These are phyloP conservation scores for Ustilago tritici DNA, from an alignment of 1,284 basidiomycete genomes.

Conservation along the genomic window DNA sequence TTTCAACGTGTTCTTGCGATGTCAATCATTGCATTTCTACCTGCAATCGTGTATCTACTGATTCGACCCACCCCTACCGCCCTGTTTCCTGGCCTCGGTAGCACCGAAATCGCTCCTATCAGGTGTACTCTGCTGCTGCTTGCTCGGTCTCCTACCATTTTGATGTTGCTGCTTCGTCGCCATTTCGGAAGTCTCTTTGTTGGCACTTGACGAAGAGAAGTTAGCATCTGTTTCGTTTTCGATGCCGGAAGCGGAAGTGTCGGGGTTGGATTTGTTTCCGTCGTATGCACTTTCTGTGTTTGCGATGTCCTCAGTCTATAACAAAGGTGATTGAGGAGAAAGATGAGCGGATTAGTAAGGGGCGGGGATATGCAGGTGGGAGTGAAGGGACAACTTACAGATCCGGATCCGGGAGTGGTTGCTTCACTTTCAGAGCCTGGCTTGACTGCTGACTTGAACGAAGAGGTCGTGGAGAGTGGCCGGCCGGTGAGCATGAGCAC, in stretches of 20 bases:
- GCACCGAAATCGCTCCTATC: conserved; percentile 23
- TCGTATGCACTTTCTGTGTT: conserved; percentile 36
- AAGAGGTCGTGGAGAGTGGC: background rate
- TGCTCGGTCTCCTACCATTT: conserved; percentile 7
- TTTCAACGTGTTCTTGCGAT: too few species aligned
- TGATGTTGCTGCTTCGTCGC: conserved; percentile 20
- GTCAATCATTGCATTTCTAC: too few species aligned
- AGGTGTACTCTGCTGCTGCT: conserved; percentile 24
- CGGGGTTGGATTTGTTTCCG: conserved; percentile 16
- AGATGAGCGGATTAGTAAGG: background rate
- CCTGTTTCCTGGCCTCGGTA: conserved; percentile 29
- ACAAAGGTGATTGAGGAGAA: background rate
- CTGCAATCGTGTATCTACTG: background rate
- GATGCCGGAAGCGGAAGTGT: conserved; percentile 21
- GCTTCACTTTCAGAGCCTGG: conserved; percentile 48
- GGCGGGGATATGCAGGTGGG: background rate
- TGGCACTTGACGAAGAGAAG: conserved; percentile 17
- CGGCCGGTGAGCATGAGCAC: background rate
- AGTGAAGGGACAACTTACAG: conserved; percentile 21
- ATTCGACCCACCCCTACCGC: conserved; percentile 11
- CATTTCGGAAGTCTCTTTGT: conserved; percentile 11
- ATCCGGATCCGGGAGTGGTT: conserved; percentile 36
- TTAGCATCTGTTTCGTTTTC: conserved; percentile 28
- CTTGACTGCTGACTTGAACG: conserved; percentile 29
- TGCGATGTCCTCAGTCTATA: conserved; percentile 48